Evolutionary conservation across 2,329 filamentous ascomycete species (phyloP).

Genomic region (Microdochium bolleyi): DNA sequence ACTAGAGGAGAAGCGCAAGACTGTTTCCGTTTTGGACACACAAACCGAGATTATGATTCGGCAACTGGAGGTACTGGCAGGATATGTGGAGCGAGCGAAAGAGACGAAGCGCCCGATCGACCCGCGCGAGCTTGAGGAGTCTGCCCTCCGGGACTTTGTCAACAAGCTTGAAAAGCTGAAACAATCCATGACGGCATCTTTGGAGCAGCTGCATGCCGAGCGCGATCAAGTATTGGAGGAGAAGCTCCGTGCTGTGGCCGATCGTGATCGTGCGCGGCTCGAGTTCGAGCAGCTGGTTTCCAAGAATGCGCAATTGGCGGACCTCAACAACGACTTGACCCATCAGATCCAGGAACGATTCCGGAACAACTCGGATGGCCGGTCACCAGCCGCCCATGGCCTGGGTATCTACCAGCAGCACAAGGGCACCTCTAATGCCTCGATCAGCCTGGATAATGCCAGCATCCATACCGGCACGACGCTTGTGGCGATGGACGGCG

Average conservation of each 20-base stretch:
- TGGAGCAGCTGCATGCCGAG: conserved; percentile 58
- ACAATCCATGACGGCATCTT: conserved; percentile 44
- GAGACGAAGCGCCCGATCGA: conserved; percentile 75
- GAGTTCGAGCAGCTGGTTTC: conserved; percentile 93
- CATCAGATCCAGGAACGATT: conserved; percentile 91
- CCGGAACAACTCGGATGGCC: conserved; percentile 60
- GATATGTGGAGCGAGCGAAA: conserved; percentile 81
- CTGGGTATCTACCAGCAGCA: conserved; percentile 49
- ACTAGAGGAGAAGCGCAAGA: conserved; percentile 86
- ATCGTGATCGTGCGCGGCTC: conserved; percentile 87
- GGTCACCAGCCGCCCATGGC: conserved; percentile 39
- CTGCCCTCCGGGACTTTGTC: conserved; percentile 85
- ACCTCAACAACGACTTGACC: conserved; percentile 92
- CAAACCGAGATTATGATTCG: conserved; percentile 93
- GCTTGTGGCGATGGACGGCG: conserved; percentile 51
- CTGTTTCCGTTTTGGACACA: conserved; percentile 87
- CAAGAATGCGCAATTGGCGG: conserved; percentile 88
- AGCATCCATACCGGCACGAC: conserved; percentile 52
- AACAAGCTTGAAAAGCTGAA: conserved; percentile 61
- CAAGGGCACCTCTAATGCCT: conserved; percentile 42
- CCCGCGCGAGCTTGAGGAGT: conserved; percentile 74
- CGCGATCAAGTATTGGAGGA: conserved; percentile 80
- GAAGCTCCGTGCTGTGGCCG: conserved; percentile 70
- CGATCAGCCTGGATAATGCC: conserved; percentile 40
- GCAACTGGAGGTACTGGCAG: conserved; percentile 81